These are phyloP conservation scores for Hamigera avellanea DNA, from an alignment of 495 filamentous ascomycete genomes.

Conservation along the genomic window DNA sequence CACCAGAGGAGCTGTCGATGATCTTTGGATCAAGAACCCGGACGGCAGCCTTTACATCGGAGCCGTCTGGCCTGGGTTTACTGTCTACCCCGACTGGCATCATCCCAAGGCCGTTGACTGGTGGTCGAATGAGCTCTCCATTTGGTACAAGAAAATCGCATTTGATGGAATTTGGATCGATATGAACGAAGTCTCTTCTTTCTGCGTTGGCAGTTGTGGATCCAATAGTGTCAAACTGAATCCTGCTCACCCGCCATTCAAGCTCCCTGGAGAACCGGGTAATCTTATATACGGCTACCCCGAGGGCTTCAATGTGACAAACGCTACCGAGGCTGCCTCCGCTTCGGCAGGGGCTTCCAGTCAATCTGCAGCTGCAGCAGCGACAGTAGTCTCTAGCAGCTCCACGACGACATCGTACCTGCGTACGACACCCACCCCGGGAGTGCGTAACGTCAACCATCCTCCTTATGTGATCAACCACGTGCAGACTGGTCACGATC, in stretches of 20 bases:
- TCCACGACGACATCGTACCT: slow-evolving; percentile 39
- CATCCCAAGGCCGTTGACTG: slow-evolving; percentile 46
- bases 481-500: slow-evolving; percentile 51
- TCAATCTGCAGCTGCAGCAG: slow-evolving; percentile 33
- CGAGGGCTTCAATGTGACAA: slow-evolving; percentile 60
- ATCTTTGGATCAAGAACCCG: slow-evolving; percentile 52
- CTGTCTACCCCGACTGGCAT: slow-evolving; percentile 54
- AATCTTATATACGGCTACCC: slow-evolving; percentile 53
- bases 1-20: slow-evolving; percentile 49
- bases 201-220: slow-evolving; percentile 74
- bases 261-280: slow-evolving; percentile 52
- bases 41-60: slow-evolving; percentile 53
- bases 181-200: slow-evolving; percentile 60
- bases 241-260: slow-evolving; percentile 57
- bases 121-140: slow-evolving; percentile 59
- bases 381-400: slow-evolving; percentile 19
- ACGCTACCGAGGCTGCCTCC: slow-evolving; percentile 53
- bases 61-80: slow-evolving; percentile 54
- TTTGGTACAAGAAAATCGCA: slow-evolving; percentile 45
- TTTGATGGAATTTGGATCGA: slow-evolving; percentile 55
- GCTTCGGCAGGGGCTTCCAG: slow-evolving; percentile 42
- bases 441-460: slow-evolving; percentile 61
- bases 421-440: slow-evolving; percentile 54
- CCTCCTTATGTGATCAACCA: slow-evolving; percentile 79
- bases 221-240: slow-evolving; percentile 56